A percentile compares a stretch with the other conserved stretches of the same genome.
phyloP scores from a whole-genome alignment of 139 green algal genomes.

The Mesotaenium endlicherianum region DNA sequence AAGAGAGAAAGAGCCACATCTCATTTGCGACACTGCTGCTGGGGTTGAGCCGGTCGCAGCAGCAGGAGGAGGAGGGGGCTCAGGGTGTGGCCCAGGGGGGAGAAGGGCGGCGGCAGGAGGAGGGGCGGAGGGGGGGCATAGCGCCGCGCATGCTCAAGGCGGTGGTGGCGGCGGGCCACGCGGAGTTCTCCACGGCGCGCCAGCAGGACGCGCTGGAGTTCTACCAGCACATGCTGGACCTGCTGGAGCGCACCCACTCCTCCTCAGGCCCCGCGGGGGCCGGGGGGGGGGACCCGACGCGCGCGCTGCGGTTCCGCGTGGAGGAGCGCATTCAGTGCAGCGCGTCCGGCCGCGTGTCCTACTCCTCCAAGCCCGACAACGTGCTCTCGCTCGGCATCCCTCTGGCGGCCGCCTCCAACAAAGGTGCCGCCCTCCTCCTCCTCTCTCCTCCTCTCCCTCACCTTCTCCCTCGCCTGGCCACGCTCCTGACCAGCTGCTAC shows the following conservation, averaged over 20 bases:
- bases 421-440: slow-evolving; percentile 9
- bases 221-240: slow-evolving; percentile 79
- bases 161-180: slow-evolving; percentile 78
- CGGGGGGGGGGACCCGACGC: slow-evolving; percentile 32
- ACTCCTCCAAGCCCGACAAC: slow-evolving; percentile 61
- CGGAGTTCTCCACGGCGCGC: slow-evolving; percentile 78
- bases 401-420: slow-evolving; percentile 82
- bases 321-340: slow-evolving; percentile 64
- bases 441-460: neutral
- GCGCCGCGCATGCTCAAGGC: slow-evolving; percentile 79
- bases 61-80: neutral
- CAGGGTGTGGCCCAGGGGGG: neutral
- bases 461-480: neutral
- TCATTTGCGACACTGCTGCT: no score
- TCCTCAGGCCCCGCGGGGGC: neutral
- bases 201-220: slow-evolving; percentile 95
- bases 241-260: slow-evolving; percentile 12
- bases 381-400: slow-evolving; percentile 79
- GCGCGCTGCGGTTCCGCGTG: slow-evolving; percentile 64
- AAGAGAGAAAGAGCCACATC: neutral
- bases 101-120: neutral
- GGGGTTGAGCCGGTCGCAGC: no score
- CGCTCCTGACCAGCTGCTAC: neutral
- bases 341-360: slow-evolving; percentile 55
- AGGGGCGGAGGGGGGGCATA: slow-evolving; percentile 52